phyloP scores from a whole-genome alignment of 495 filamentous ascomycete species.

The Lichina pygmaea region DNA sequence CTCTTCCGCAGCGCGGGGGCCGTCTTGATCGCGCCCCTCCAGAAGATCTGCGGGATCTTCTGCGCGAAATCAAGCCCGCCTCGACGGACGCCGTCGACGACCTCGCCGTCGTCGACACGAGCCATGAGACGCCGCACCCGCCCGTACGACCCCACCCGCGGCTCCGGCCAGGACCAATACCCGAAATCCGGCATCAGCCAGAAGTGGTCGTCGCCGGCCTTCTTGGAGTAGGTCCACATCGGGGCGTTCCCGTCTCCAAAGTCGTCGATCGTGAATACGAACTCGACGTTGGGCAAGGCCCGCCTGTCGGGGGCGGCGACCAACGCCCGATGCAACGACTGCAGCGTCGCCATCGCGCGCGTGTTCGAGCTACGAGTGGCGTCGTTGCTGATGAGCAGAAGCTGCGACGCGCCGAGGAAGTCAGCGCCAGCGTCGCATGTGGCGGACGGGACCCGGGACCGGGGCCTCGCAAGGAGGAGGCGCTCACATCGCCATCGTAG shows the following conservation, averaged over 20 bases:
- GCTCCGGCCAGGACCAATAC: constrained; percentile 46
- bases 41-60: constrained; percentile 39
- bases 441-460: neutral
- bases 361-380: constrained; percentile 13
- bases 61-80: constrained; percentile 1
- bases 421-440: neutral
- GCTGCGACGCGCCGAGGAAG: constrained; percentile 1
- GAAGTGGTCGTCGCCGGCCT: constrained; percentile 14
- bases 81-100: neutral
- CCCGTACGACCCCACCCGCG: constrained; percentile 28
- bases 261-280: constrained; percentile 27
- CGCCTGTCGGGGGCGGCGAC: constrained; percentile 16
- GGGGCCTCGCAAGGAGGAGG: neutral
- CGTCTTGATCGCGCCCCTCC: constrained; percentile 29
- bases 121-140: constrained; percentile 14
- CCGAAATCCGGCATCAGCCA: constrained; percentile 65
- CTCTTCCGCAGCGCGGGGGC: constrained; percentile 17
- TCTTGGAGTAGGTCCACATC: constrained; percentile 25
- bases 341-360: constrained; percentile 16
- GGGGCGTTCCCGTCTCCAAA: constrained; percentile 14
- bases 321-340: constrained; percentile 24
- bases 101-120: neutral
- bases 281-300: constrained; percentile 33
- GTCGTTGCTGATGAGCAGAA: constrained; percentile 13
- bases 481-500: constrained; percentile 14